A percentile compares a stretch with the other conserved stretches of the same genome.
Evolutionary conservation across 345 rosid species (phyloP).

Genomic region (Eucalyptus leucophloia): DNA sequence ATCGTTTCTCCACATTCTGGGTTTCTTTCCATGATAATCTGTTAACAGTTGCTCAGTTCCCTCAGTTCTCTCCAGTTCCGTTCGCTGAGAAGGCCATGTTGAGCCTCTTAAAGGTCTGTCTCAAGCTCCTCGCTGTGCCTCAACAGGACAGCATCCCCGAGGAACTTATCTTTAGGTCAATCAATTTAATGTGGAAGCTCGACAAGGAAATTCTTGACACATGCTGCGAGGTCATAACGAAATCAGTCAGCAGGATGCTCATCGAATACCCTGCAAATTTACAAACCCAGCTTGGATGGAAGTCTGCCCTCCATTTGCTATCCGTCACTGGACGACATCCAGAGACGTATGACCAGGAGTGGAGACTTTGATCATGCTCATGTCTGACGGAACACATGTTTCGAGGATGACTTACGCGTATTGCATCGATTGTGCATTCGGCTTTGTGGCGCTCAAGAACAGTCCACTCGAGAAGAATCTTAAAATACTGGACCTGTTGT

Average conservation of each 20-base stretch:
- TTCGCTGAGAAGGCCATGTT: slow-evolving; percentile 67
- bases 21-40: slow-evolving; percentile 60
- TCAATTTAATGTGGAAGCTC: slow-evolving; percentile 78
- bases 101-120: slow-evolving; percentile 56
- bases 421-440: slow-evolving; percentile 71
- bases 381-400: slow-evolving; percentile 39
- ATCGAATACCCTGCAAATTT: slow-evolving; percentile 44
- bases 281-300: slow-evolving; percentile 73
- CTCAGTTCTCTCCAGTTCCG: slow-evolving; percentile 71
- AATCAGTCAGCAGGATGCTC: slow-evolving; percentile 51
- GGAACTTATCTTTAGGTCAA: slow-evolving; percentile 68
- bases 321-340: slow-evolving; percentile 61
- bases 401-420: slow-evolving; percentile 45
- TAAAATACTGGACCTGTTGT: slow-evolving; percentile 52
- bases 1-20: slow-evolving; percentile 54
- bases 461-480: slow-evolving; percentile 65
- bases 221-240: slow-evolving; percentile 41
- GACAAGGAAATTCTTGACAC: slow-evolving; percentile 82
- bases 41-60: slow-evolving; percentile 53
- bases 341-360: slow-evolving; percentile 63
- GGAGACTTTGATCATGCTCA: slow-evolving; percentile 45
- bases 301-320: slow-evolving; percentile 56
- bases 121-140: slow-evolving; percentile 36
- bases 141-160: slow-evolving; percentile 39
- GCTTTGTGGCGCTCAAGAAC: slow-evolving; percentile 62